Conservation (phyloP, 2,329 filamentous ascomycete genomes). For the Pseudogymnoascus sp. region DNA sequence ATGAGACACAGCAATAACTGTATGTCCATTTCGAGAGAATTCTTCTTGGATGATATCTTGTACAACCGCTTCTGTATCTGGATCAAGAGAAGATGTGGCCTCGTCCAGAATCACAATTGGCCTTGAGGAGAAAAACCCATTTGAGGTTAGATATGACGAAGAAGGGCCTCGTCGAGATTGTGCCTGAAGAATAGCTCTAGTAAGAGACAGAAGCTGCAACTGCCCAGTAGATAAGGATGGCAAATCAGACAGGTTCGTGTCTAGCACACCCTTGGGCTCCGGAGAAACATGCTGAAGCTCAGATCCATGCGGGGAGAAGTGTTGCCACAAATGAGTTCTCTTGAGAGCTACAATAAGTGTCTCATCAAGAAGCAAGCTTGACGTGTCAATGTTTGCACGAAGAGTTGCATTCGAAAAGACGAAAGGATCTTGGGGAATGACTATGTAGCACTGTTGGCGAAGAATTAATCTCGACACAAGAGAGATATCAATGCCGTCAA, state of each 20-base stretch:
- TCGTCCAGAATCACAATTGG: constrained; percentile 35
- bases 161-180: not conserved
- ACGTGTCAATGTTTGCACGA: constrained; percentile 27
- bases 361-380: constrained; percentile 16
- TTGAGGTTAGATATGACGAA: constrained; percentile 18
- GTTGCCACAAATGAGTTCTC: constrained; percentile 11
- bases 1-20: constrained; percentile 31
- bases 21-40: constrained; percentile 20
- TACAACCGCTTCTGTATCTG: constrained; percentile 26
- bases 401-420: constrained; percentile 29
- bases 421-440: constrained; percentile 34
- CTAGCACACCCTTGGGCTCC: constrained; percentile 16
- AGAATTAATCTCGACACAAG: constrained; percentile 26
- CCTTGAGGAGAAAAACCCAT: constrained; percentile 18
- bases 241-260: constrained; percentile 21
- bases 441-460: constrained; percentile 32
- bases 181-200: constrained; percentile 34
- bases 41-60: constrained; percentile 28
- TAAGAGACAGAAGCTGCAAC: constrained; percentile 40
- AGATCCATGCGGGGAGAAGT: not conserved
- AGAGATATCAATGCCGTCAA: constrained; percentile 36
- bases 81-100: constrained; percentile 33
- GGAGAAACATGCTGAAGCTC: not conserved
- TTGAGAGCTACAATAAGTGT: constrained; percentile 12
- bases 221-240: constrained; percentile 33